phyloP scores from a whole-genome alignment of 202 grass and related monocot genomes.

The Setaria italica region DNA sequence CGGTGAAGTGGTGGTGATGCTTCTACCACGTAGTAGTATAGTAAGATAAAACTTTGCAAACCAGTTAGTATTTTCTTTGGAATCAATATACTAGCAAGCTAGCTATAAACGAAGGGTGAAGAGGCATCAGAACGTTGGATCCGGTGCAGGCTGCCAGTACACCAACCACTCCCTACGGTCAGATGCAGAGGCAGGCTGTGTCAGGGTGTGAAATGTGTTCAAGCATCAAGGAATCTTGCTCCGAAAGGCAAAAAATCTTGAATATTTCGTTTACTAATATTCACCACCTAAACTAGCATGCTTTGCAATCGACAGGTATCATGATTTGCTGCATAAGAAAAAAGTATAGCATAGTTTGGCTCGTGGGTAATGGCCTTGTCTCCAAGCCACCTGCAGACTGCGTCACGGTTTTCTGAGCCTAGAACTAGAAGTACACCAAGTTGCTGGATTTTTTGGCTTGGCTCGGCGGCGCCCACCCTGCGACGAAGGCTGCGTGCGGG shows the following conservation, averaged over 20 bases:
- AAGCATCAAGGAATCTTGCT: neutral
- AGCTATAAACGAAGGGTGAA: neutral
- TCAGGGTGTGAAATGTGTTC: neutral
- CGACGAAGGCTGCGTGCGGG: neutral
- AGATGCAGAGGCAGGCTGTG: neutral
- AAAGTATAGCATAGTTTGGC: too few species aligned
- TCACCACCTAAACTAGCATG: neutral
- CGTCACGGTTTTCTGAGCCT: neutral
- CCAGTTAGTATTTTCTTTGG: neutral
- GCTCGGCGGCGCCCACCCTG: conserved; percentile 23
- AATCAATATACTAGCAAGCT: too few species aligned
- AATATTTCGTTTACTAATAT: neutral
- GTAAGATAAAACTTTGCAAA: neutral
- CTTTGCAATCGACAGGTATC: neutral
- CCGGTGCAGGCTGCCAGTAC: neutral
- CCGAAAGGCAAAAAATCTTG: neutral
- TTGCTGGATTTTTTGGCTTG: conserved; percentile 25
- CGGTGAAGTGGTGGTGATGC: too few species aligned
- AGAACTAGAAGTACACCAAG: neutral
- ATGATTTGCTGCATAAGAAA: neutral
- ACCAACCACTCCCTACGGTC: neutral
- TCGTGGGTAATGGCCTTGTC: neutral
- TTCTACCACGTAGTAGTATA: too few species aligned
- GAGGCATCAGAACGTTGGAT: conserved; percentile 14
- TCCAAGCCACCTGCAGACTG: neutral